A percentile compares a stretch with the other conserved stretches of the same genome.
Evolutionary conservation across 2,329 filamentous ascomycete species (phyloP).

Genomic region (Colletotrichum sublineola): DNA sequence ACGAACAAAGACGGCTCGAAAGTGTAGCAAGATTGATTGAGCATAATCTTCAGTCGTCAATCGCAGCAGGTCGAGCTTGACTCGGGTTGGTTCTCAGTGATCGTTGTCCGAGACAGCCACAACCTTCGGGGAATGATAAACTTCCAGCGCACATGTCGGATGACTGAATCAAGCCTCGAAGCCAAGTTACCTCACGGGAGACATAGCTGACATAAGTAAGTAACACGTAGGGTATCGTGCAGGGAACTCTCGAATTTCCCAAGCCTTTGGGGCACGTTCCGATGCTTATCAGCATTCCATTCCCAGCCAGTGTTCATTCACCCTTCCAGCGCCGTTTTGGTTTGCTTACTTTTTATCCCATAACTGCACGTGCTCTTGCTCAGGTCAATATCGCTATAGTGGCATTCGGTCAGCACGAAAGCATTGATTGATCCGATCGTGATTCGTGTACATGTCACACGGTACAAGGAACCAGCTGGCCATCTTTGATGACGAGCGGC

Average conservation of each 20-base stretch:
- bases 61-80: not conserved
- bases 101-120: not conserved
- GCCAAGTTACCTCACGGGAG: not conserved
- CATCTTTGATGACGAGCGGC: slow-evolving; percentile 9
- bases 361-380: slow-evolving; percentile 1
- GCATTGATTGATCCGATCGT: slow-evolving; percentile 1
- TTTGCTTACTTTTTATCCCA: slow-evolving; percentile 12
- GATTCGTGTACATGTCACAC: not conserved
- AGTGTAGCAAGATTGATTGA: slow-evolving; percentile 1
- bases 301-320: not conserved
- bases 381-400: not conserved
- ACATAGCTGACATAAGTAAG: slow-evolving; percentile 15
- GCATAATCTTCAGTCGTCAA: not conserved
- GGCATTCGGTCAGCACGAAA: not conserved
- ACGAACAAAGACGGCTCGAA: slow-evolving; percentile 3
- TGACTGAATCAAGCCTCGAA: not conserved
- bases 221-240: not conserved
- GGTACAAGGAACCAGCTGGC: not conserved
- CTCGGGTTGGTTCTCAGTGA: not conserved
- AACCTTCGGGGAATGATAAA: not conserved
- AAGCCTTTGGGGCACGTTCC: not conserved
- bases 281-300: not conserved
- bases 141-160: not conserved
- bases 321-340: not conserved
- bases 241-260: not conserved